These are phyloP conservation scores for Coelastrella sp. DNA, from an alignment of 139 green algal species.

Conservation along the genomic window DNA sequence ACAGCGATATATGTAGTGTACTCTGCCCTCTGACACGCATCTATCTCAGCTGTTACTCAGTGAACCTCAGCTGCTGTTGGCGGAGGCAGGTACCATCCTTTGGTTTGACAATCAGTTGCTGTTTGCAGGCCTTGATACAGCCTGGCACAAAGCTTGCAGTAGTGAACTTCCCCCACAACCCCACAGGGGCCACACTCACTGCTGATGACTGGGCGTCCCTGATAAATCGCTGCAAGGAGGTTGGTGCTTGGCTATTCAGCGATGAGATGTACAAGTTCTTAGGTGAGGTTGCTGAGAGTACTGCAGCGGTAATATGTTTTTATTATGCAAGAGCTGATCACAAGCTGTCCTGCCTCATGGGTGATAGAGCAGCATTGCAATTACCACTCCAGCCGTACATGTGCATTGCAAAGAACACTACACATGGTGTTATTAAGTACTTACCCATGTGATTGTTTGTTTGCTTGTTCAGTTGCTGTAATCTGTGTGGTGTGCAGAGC, in stretches of 20 bases:
- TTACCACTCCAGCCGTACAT: too few relatives aligned
- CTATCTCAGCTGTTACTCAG: too few relatives aligned
- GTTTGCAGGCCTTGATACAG: not conserved
- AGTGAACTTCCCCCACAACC: conserved; percentile 93
- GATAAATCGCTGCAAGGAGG: conserved; percentile 39
- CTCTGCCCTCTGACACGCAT: too few relatives aligned
- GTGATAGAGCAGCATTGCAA: not conserved
- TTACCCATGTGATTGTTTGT: not conserved
- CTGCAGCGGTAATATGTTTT: too few relatives aligned
- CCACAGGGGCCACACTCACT: conserved; percentile 50
- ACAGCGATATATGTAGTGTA: too few relatives aligned
- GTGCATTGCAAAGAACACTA: not conserved
- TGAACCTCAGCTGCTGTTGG: too few relatives aligned
- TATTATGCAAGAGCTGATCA: not conserved
- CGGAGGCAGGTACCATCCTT: too few relatives aligned
- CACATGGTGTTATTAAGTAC: not conserved
- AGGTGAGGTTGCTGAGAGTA: conserved; percentile 5
- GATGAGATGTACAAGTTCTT: conserved; percentile 75
- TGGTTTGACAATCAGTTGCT: too few relatives aligned
- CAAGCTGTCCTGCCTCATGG: not conserved
- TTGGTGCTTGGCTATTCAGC: conserved; percentile 73
- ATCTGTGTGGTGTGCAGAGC: conserved; percentile 55
- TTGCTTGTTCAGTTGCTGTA: not conserved
- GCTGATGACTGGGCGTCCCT: conserved; percentile 58
- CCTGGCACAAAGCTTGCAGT: conserved; percentile 60